These are phyloP conservation scores for Hamiltosporidium tvaerminnensis DNA, from an alignment of 371 early-diverging fungal genomes.

Conservation along the genomic window DNA sequence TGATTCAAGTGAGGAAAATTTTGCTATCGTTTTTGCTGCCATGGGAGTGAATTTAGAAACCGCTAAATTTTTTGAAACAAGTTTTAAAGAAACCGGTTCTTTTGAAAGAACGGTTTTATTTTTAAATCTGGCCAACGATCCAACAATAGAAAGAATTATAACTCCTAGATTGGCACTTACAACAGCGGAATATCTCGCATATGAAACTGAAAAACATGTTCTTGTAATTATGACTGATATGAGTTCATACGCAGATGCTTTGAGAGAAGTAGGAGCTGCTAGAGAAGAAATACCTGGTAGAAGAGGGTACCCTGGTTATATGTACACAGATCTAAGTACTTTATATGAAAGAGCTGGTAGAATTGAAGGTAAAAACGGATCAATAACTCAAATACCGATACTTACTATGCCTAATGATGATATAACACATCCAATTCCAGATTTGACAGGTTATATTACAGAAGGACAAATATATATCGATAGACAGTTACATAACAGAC, in stretches of 20 bases:
- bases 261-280: slow-evolving; percentile 96
- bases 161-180: slow-evolving; percentile 97
- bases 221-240: slow-evolving; percentile 98
- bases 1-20: slow-evolving; percentile 95
- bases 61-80: slow-evolving; percentile 96
- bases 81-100: slow-evolving; percentile 97
- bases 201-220: slow-evolving; percentile 97
- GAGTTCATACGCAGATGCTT: slow-evolving; percentile 98
- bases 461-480: slow-evolving; percentile 99
- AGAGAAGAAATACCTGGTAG: slow-evolving; percentile 99
- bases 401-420: slow-evolving; percentile 99
- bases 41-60: slow-evolving; percentile 99
- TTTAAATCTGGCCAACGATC: slow-evolving; percentile 98
- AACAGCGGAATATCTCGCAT: slow-evolving; percentile 97
- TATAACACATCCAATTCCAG: slow-evolving; percentile 99
- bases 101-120: slow-evolving; percentile 93
- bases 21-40: slow-evolving; percentile 99
- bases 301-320: slow-evolving; percentile 99
- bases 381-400: slow-evolving; percentile 99
- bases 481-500: slow-evolving; percentile 92
- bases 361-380: slow-evolving; percentile 93
- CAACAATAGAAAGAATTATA: slow-evolving; percentile 99
- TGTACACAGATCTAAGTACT: slow-evolving; percentile 99
- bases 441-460: slow-evolving; percentile 99
- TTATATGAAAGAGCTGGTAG: slow-evolving; percentile 99